phyloP scores from a whole-genome alignment of 495 filamentous ascomycete species.

The Paragyromitra xinjiangensis region DNA sequence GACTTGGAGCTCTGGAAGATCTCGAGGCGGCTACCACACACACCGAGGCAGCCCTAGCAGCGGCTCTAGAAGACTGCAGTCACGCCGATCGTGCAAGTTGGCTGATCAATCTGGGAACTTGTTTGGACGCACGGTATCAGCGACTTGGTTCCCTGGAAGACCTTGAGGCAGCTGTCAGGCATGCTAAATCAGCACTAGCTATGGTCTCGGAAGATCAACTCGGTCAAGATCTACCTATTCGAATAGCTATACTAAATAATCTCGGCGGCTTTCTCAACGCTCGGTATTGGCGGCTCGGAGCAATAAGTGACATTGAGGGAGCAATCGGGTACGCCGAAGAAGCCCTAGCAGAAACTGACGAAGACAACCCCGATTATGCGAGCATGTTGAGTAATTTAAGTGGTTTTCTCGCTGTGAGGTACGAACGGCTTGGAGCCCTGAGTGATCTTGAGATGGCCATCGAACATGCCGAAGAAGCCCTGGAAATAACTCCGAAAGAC shows the following conservation, averaged over 20 bases:
- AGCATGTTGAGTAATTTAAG: background rate
- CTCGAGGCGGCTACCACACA: constrained; percentile 16
- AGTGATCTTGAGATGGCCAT: constrained; percentile 20
- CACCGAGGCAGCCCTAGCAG: background rate
- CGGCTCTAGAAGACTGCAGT: background rate
- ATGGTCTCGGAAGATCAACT: background rate
- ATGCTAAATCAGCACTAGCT: background rate
- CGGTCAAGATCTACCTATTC: background rate
- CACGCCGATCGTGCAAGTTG: background rate
- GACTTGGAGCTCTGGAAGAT: background rate
- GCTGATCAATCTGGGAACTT: background rate
- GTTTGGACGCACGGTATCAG: background rate
- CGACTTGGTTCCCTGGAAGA: background rate
- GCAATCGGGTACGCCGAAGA: background rate
- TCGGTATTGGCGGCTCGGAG: background rate
- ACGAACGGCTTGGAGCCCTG: background rate
- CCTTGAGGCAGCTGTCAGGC: constrained; percentile 1
- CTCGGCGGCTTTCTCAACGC: background rate
- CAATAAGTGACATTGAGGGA: background rate
- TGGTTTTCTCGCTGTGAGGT: background rate
- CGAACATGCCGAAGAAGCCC: background rate
- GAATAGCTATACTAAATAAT: background rate
- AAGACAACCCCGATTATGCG: background rate
- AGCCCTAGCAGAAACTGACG: background rate
- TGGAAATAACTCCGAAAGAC: background rate